Percentiles rank a stretch among this genome's conserved stretches.
These are phyloP conservation scores for Penicillium capsulatum DNA, from an alignment of 2,329 filamentous ascomycete species.

Conservation along the genomic window DNA sequence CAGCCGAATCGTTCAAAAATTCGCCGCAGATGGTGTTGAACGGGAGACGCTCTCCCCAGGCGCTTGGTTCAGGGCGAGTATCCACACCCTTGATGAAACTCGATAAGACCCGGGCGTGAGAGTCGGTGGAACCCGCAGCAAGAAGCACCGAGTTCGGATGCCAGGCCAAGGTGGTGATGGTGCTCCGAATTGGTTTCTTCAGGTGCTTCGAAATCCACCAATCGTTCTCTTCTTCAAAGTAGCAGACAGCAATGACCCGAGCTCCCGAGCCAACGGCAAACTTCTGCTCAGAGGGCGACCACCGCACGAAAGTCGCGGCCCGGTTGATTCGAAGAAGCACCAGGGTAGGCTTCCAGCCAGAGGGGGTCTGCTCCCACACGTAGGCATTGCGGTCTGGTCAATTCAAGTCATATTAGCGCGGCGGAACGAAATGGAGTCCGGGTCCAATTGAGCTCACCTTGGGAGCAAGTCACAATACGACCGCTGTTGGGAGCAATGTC, in stretches of 20 bases:
- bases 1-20: constrained; percentile 90
- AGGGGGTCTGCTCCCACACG: constrained; percentile 91
- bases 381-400: constrained; percentile 87
- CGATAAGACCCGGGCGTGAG: constrained; percentile 90
- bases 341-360: constrained; percentile 93
- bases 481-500: constrained; percentile 89
- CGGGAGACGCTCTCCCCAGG: constrained; percentile 91
- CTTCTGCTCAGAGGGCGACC: constrained; percentile 94
- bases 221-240: constrained; percentile 98
- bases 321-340: constrained; percentile 96
- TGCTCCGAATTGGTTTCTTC: constrained; percentile 98
- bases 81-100: constrained; percentile 96
- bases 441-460: constrained; percentile 57
- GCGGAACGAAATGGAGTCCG: neutral
- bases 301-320: constrained; percentile 92
- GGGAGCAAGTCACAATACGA: constrained; percentile 94
- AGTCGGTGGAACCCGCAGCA: constrained; percentile 93
- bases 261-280: constrained; percentile 97
- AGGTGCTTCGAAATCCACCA: constrained; percentile 99
- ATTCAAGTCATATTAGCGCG: neutral
- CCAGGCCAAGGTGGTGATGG: constrained; percentile 91
- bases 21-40: constrained; percentile 99
- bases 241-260: constrained; percentile 91
- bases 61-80: constrained; percentile 73
- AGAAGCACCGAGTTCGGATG: constrained; percentile 96